Percentiles rank a stretch among this genome's conserved stretches.
phyloP scores from a whole-genome alignment of 768 basidiomycete species.

The Tylopilus rubrobrunneus region DNA sequence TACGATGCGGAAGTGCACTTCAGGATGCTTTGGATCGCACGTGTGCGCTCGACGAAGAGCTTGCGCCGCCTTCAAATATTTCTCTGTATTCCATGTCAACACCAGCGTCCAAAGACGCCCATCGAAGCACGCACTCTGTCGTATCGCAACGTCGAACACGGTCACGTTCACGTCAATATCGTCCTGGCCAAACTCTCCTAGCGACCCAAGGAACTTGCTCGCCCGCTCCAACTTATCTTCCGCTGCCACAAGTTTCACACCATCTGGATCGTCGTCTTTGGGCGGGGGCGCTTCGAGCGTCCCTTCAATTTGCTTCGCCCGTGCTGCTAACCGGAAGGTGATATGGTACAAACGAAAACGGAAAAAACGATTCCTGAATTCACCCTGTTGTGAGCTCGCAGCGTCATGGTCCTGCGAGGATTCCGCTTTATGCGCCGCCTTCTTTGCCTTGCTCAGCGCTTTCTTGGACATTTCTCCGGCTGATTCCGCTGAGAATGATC shows the following conservation, averaged over 20 bases:
- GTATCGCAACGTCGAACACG: slow-evolving; percentile 76
- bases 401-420: slow-evolving; percentile 35
- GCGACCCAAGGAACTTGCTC: slow-evolving; percentile 60
- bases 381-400: slow-evolving; percentile 58
- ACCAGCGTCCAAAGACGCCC: not conserved
- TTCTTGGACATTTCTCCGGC: slow-evolving; percentile 53
- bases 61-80: slow-evolving; percentile 72
- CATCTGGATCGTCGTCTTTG: slow-evolving; percentile 85
- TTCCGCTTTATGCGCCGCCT: slow-evolving; percentile 62
- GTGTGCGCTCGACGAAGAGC: slow-evolving; percentile 58
- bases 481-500: slow-evolving; percentile 10
- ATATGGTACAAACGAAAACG: slow-evolving; percentile 7
- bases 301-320: slow-evolving; percentile 50
- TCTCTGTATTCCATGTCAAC: slow-evolving; percentile 45
- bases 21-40: slow-evolving; percentile 54
- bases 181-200: slow-evolving; percentile 48
- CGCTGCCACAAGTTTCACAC: slow-evolving; percentile 60
- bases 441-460: slow-evolving; percentile 84
- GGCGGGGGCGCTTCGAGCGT: slow-evolving; percentile 51
- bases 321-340: slow-evolving; percentile 17
- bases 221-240: slow-evolving; percentile 74
- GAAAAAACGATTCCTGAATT: slow-evolving; percentile 15
- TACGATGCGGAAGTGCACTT: slow-evolving; percentile 67
- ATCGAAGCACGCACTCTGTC: slow-evolving; percentile 57
- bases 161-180: slow-evolving; percentile 70